Evolutionary conservation across 2,329 filamentous ascomycete genomes (phyloP), one percentile per base, ranked within the genome.

Genomic region (Phialophora chinensis): DNA sequence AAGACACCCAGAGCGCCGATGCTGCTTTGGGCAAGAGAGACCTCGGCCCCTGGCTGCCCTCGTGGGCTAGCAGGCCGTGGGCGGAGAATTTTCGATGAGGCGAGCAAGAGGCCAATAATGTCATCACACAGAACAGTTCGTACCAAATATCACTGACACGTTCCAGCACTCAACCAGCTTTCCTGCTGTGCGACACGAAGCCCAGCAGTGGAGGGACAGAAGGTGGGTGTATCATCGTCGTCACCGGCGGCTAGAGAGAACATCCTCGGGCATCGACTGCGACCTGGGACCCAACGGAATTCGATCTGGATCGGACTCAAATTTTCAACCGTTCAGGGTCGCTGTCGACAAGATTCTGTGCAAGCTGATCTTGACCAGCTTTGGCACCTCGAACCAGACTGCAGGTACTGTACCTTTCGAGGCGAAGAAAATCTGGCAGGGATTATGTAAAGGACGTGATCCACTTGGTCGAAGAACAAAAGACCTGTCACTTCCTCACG

Each of bases 381-480:
- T 52, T 5, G 49, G 49, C 20, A 29, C 49, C 20, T 29, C 49
- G 49, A 52, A 27, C 49, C 49, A 27, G 23, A 27, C 49, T 27
- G 49, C 49, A 52, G 49, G 20, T 23, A 52, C 20, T 17, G 31
- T 33, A 35, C 33, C 33, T 35, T 35, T 35, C 1, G 33, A 35
- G 2, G 10, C 33, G 44, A 23, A 49, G 17, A 27, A 20, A 58
- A n/a, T 27, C 33, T 7, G n/a, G 14, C 53, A 14, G 29, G 53
- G 47, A 53, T 54, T 53, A 61, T 61, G 59, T 61, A 61, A 44
- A 61, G 20, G 49, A 31, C 53, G 27, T 23, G 59, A 52, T 61
- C 59, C 59, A 61, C 59, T 23, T 23, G 38, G 35, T 55, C 31
- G 17, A 55, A 56, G 33, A 62, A 55, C 60, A 62, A 62, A 62